Percentiles rank a stretch among this genome's conserved stretches.
These are phyloP conservation scores for Hyaloperonospora arabidopsidis DNA, from an alignment of 352 stramenopile genomes.

Conservation along the genomic window DNA sequence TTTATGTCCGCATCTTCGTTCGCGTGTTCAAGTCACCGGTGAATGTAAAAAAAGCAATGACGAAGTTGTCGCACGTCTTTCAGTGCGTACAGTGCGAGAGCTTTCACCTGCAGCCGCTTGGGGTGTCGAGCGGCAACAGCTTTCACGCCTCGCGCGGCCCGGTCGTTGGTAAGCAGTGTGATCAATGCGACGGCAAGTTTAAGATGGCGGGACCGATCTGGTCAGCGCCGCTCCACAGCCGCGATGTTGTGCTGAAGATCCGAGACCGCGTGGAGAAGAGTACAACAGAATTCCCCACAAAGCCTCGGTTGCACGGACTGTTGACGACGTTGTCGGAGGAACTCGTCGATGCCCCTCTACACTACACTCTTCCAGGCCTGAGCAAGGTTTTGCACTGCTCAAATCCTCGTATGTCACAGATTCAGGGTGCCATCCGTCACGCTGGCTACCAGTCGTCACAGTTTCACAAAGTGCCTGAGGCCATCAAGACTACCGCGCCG, in stretches of 20 bases:
- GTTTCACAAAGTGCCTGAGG: constrained; percentile 96
- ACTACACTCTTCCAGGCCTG: constrained; percentile 93
- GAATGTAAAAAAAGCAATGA: constrained; percentile 91
- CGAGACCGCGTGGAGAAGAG: constrained; percentile 72
- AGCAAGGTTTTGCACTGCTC: constrained; percentile 90
- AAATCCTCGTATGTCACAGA: constrained; percentile 89
- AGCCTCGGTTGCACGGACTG: constrained; percentile 89
- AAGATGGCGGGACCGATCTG: constrained; percentile 96
- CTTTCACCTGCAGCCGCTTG: constrained; percentile 94
- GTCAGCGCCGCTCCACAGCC: constrained; percentile 94
- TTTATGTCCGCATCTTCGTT: constrained; percentile 99
- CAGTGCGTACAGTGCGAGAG: constrained; percentile 94
- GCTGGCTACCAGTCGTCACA: constrained; percentile 95
- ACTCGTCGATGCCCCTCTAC: constrained; percentile 91
- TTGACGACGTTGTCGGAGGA: constrained; percentile 95
- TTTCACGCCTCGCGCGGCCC: constrained; percentile 75
- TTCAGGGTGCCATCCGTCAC: constrained; percentile 92
- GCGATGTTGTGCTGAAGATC: constrained; percentile 78
- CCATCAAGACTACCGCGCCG: constrained; percentile 98
- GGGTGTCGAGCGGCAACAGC: constrained; percentile 78
- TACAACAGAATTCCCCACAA: constrained; percentile 86
- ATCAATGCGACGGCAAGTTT: constrained; percentile 79
- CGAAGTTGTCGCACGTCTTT: constrained; percentile 83
- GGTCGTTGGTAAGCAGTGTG: constrained; percentile 60
- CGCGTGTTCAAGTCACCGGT: constrained; percentile 94